Conservation (phyloP, 495 filamentous ascomycete genomes). For the Cercophora samala region DNA sequence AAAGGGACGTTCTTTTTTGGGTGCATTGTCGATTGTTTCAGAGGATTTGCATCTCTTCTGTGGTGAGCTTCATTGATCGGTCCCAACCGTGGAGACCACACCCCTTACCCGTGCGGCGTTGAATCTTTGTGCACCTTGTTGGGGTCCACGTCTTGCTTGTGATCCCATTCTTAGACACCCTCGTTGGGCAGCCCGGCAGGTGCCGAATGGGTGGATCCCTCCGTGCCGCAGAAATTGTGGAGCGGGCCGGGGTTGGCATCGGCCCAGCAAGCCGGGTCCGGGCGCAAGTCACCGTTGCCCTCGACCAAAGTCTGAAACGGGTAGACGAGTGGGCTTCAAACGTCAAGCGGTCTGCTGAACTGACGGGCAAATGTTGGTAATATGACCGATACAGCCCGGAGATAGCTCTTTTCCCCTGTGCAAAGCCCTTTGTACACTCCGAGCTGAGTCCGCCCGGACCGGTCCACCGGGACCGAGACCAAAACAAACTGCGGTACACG, state of each 20-base stretch:
- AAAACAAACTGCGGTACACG: slow-evolving; percentile 8
- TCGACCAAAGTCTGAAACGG: slow-evolving; percentile 16
- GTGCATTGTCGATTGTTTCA: slow-evolving; percentile 1
- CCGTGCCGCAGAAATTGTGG: slow-evolving; percentile 17
- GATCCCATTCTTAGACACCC: not conserved
- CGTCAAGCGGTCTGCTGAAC: not conserved
- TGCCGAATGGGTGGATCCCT: slow-evolving; percentile 3
- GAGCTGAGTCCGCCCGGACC: slow-evolving; percentile 6
- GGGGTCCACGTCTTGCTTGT: not conserved
- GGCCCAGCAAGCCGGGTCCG: slow-evolving; percentile 6
- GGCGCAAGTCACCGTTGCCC: not conserved
- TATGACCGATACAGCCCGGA: not conserved
- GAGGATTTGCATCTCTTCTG: no score
- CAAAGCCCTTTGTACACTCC: not conserved
- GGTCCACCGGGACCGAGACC: not conserved
- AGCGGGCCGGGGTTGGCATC: slow-evolving; percentile 10
- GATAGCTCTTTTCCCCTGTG: not conserved
- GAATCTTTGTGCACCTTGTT: not conserved
- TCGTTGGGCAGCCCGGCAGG: not conserved
- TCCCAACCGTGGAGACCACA: not conserved
- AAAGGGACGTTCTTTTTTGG: not conserved
- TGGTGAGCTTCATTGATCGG: not conserved
- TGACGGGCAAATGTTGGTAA: not conserved
- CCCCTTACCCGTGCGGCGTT: slow-evolving; percentile 2
- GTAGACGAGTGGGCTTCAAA: slow-evolving; percentile 15